Evolutionary conservation across 139 green algal species (phyloP), one percentile per base, ranked within the genome.

Genomic region (Chlorella sp.): DNA sequence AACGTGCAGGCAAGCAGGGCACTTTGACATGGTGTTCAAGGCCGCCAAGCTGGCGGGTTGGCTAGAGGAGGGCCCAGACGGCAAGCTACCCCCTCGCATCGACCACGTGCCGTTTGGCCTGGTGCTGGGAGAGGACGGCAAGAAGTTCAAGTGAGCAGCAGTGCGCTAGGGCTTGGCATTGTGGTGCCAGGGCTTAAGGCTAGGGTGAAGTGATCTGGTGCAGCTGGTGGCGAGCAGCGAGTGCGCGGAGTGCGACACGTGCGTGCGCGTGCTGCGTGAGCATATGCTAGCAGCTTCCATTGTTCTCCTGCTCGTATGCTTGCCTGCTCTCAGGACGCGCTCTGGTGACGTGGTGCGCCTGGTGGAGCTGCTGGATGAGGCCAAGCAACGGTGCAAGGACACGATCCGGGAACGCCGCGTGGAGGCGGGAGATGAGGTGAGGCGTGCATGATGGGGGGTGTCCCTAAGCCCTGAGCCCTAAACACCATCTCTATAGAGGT

Each of bases 361-460:
- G 66, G 93, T 94, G 61, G 93, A 98, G 74, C 91, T 99, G 71
- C 85, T 99, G 81, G 92, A 97, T 60, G 95, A 99, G 88, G 95
- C 95, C 31, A 91, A 92, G 76, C 31, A 36, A 2, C 79, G 88
- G 31, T 92, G 87, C 72, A 67, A 42, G 26, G 72, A 36, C 31
- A 90, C 82, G 36, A 87, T 97, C 67, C 75, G 73, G 49, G 81
- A 91, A 72, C 82, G 91, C 30, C 68, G 82, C 2, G 49, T 49
- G 20, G 80, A 89, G 77, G 27, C 33, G 1, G 77, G 74, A 0
- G 84, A 90, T 66, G 80, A 86, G 77, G 77, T 83, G 70, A 66
- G 67, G 24, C n/a, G n/a, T n/a, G n/a, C n/a, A n/a, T n/a, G n/a
- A n/a, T n/a, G n/a, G n/a, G n/a, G n/a, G n/a, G n/a, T n/a, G n/a